These are phyloP conservation scores for Phytophthora meadii DNA, from an alignment of 352 stramenopile genomes.

Conservation along the genomic window DNA sequence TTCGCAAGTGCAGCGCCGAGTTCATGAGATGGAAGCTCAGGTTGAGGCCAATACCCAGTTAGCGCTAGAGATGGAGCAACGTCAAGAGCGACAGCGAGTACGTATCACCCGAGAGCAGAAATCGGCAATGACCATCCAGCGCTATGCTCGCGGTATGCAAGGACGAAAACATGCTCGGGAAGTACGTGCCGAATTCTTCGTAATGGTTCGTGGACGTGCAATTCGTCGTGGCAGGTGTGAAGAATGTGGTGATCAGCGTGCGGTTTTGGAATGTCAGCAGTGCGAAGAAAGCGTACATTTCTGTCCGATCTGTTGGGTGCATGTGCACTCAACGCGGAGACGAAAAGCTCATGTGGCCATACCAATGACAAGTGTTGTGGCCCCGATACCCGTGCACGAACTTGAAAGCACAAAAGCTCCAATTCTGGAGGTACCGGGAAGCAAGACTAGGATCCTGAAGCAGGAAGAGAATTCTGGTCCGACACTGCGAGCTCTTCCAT, in stretches of 20 bases:
- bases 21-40: conserved; percentile 64
- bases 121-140: conserved; percentile 57
- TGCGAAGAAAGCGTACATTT: conserved; percentile 78
- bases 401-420: neutral
- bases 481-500: conserved; percentile 15
- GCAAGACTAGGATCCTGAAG: neutral
- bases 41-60: conserved; percentile 68
- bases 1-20: conserved; percentile 34
- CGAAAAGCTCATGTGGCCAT: conserved; percentile 68
- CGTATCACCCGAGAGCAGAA: conserved; percentile 49
- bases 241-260: conserved; percentile 71
- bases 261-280: conserved; percentile 70
- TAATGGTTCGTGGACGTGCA: conserved; percentile 69
- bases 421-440: neutral
- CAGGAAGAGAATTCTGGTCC: conserved; percentile 3
- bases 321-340: conserved; percentile 66
- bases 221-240: conserved; percentile 77
- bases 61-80: conserved; percentile 37
- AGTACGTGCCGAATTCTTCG: conserved; percentile 65
- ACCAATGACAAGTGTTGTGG: conserved; percentile 50
- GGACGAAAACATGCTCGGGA: conserved; percentile 52
- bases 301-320: conserved; percentile 77
- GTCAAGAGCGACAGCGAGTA: conserved; percentile 36
- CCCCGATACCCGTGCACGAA: conserved; percentile 5
- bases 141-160: conserved; percentile 49